Evolutionary conservation across 140 eudicot species (phyloP).

Genomic region (Ambrosia hybrid): DNA sequence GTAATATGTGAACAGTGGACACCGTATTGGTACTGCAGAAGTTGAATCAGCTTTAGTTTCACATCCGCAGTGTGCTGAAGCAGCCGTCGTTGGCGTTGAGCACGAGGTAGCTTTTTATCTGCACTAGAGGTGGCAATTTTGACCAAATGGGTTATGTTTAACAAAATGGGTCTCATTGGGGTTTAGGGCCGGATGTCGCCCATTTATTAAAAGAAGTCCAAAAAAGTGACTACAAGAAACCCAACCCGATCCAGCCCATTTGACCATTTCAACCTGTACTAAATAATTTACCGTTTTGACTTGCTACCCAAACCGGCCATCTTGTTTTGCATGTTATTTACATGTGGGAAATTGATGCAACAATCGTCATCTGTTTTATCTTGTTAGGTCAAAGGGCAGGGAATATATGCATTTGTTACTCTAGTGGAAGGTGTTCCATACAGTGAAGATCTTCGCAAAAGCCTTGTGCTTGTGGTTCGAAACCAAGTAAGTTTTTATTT

Average conservation of each 20-base stretch:
- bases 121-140: slow-evolving; percentile 5
- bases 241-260: neutral
- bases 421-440: slow-evolving; percentile 89
- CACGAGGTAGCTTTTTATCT: slow-evolving; percentile 68
- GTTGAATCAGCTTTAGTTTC: slow-evolving; percentile 99
- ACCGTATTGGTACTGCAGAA: slow-evolving; percentile 98
- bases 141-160: neutral
- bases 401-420: slow-evolving; percentile 95
- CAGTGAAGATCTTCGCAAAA: slow-evolving; percentile 92
- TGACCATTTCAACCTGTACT: neutral
- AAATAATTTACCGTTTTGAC: neutral
- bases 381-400: slow-evolving; percentile 94
- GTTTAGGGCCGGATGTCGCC: neutral
- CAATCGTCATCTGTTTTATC: slow-evolving; percentile 8
- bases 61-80: slow-evolving; percentile 99
- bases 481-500: slow-evolving; percentile 58
- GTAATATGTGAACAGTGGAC: slow-evolving; percentile 62
- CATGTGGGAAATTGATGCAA: neutral
- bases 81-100: slow-evolving; percentile 98
- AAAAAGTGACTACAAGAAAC: neutral
- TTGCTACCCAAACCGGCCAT: neutral
- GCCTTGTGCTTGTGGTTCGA: slow-evolving; percentile 68
- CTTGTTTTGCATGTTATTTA: slow-evolving; percentile 7
- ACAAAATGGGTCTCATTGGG: neutral
- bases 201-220: neutral